Evolutionary conservation across 495 filamentous ascomycete species (phyloP).

Genomic region (Halenospora varia): DNA sequence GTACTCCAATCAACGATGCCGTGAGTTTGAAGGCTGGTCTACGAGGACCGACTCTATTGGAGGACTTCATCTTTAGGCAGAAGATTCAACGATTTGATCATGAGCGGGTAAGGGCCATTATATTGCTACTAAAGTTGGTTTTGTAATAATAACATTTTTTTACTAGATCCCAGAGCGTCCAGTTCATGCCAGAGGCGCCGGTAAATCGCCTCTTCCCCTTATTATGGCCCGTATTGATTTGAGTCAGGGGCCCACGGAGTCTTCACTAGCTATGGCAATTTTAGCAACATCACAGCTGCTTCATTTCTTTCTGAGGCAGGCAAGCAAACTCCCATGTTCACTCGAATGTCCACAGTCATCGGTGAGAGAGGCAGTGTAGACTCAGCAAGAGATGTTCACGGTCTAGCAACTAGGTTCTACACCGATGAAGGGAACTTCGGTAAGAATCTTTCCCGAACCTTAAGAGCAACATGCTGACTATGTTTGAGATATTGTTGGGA

Average conservation of each 20-base stretch:
- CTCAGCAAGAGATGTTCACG: constrained; percentile 68
- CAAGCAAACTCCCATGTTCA: constrained; percentile 70
- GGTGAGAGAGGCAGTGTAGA: constrained; percentile 69
- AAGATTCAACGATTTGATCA: constrained; percentile 84
- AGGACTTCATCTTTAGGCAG: constrained; percentile 79
- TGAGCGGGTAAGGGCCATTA: constrained; percentile 57
- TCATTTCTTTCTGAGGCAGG: constrained; percentile 58
- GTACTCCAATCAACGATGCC: constrained; percentile 67
- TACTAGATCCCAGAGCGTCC: constrained; percentile 22
- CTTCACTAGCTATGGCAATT: constrained; percentile 77
- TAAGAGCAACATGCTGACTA: constrained; percentile 6
- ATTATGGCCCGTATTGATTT: background rate
- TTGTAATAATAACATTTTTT: background rate
- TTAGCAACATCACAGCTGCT: constrained; percentile 73
- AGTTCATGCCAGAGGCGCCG: constrained; percentile 62
- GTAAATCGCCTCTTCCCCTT: background rate
- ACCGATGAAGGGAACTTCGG: constrained; percentile 76
- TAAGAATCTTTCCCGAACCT: constrained; percentile 28
- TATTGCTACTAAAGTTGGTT: background rate
- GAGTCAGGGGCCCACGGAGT: constrained; percentile 65
- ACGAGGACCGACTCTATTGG: constrained; percentile 70
- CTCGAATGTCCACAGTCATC: constrained; percentile 72
- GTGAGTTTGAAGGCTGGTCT: constrained; percentile 66
- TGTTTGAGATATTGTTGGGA: constrained; percentile 67
- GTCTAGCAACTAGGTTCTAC: constrained; percentile 71